Percentiles rank a stretch among this genome's conserved stretches.
These are phyloP conservation scores for Poa pratensis DNA, from an alignment of 176 grass and related monocot species.

Conservation along the genomic window DNA sequence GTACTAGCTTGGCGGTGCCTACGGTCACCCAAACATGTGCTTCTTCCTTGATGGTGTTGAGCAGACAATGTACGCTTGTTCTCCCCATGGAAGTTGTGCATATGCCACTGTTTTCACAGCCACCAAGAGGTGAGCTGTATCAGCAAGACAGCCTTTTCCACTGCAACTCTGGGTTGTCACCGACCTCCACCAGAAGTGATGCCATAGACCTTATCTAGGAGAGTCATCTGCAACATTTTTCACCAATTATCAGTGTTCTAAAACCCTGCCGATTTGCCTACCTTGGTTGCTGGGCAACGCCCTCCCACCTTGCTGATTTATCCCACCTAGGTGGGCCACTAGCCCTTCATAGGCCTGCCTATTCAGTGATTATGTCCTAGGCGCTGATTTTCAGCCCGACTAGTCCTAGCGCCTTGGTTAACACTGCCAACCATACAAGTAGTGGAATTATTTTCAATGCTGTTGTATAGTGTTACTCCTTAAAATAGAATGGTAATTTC, in stretches of 20 bases:
- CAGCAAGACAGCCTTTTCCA: background rate
- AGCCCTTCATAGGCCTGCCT: constrained; percentile 1
- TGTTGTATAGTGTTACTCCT: constrained; percentile 12
- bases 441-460: background rate
- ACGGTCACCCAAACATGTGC: background rate
- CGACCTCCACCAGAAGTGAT: background rate
- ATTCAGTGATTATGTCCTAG: background rate
- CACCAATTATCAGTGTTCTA: background rate
- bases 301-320: background rate
- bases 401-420: background rate
- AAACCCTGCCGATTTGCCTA: background rate
- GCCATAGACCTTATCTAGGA: background rate
- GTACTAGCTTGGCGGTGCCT: background rate
- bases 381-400: background rate
- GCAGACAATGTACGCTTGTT: background rate
- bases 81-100: background rate
- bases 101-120: background rate
- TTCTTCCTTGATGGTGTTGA: background rate
- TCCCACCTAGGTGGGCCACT: background rate
- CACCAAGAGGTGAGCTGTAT: background rate
- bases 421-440: background rate
- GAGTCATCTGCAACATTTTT: constrained; percentile 3
- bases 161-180: background rate
- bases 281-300: background rate
- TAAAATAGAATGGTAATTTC: constrained; percentile 18